Percentiles rank a stretch among this genome's conserved stretches.
These are phyloP conservation scores for Thraustochytrium striatum DNA, from an alignment of 352 stramenopile species.

Conservation along the genomic window DNA sequence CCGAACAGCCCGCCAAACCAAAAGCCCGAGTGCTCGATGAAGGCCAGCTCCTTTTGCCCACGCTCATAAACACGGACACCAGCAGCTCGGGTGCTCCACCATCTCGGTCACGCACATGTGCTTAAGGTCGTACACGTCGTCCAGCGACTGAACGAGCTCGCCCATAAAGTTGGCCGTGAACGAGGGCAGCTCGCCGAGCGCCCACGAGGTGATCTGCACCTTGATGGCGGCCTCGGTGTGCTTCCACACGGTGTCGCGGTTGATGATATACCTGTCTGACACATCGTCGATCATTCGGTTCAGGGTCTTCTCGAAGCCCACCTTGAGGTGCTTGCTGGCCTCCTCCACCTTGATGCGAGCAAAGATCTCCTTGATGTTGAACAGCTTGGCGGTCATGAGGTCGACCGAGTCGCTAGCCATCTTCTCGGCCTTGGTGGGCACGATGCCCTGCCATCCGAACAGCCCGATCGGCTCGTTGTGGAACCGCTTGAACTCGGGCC, in stretches of 20 bases:
- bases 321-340: slow-evolving; percentile 55
- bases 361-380: slow-evolving; percentile 83
- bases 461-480: neutral
- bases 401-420: slow-evolving; percentile 84
- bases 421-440: slow-evolving; percentile 90
- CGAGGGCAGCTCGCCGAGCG: slow-evolving; percentile 2
- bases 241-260: slow-evolving; percentile 23
- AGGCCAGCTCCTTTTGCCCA: slow-evolving; percentile 77
- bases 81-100: slow-evolving; percentile 79
- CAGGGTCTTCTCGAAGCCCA: slow-evolving; percentile 26
- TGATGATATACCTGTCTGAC: slow-evolving; percentile 32
- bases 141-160: slow-evolving; percentile 82
- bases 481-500: slow-evolving; percentile 58
- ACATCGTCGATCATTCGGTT: slow-evolving; percentile 17
- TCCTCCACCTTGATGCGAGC: slow-evolving; percentile 71
- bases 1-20: slow-evolving; percentile 78
- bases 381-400: slow-evolving; percentile 89
- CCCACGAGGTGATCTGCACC: slow-evolving; percentile 29
- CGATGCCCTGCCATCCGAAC: slow-evolving; percentile 91
- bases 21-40: slow-evolving; percentile 82
- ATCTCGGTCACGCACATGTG: slow-evolving; percentile 84
- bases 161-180: slow-evolving; percentile 64
- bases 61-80: slow-evolving; percentile 84
- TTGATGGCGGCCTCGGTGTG: neutral
- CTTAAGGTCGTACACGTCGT: slow-evolving; percentile 85